phyloP scores from a whole-genome alignment of 1,284 basidiomycete species.

The Agroathelia rolfsii region DNA sequence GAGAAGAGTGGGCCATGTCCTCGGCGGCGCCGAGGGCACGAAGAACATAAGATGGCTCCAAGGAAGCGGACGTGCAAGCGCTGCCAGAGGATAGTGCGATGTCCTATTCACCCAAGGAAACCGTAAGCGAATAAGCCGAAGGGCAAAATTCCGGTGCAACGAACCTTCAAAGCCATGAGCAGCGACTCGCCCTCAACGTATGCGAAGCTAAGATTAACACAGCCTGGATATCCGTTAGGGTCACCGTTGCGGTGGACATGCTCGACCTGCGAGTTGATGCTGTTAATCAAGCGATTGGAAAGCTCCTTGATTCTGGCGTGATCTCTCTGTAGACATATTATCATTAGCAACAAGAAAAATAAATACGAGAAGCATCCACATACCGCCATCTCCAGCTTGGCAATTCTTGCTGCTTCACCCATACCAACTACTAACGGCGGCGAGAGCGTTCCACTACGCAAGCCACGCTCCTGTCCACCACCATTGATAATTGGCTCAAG shows the following conservation, averaged over 20 bases:
- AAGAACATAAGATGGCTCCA: constrained; percentile 97
- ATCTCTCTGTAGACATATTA: constrained; percentile 53
- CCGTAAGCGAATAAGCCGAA: constrained; percentile 8
- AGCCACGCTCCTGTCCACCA: constrained; percentile 94
- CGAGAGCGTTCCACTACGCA: constrained; percentile 90
- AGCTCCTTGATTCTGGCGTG: constrained; percentile 70
- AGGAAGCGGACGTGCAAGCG: constrained; percentile 95
- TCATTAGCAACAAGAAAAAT: constrained; percentile 14
- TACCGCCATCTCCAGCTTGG: constrained; percentile 86
- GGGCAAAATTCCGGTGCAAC: constrained; percentile 17
- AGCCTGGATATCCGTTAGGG: constrained; percentile 79
- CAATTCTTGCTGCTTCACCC: constrained; percentile 91
- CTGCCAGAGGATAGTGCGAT: constrained; percentile 96
- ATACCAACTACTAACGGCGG: constrained; percentile 88
- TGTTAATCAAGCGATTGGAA: constrained; percentile 74
- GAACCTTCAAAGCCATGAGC: constrained; percentile 95
- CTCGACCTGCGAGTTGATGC: constrained; percentile 78
- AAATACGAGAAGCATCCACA: constrained; percentile 29
- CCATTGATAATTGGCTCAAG: constrained; percentile 94
- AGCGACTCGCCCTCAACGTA: constrained; percentile 98
- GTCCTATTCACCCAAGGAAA: constrained; percentile 42
- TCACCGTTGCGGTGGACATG: constrained; percentile 95
- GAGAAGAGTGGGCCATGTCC: constrained; percentile 97
- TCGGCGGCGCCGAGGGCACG: constrained; percentile 94
- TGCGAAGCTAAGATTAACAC: constrained; percentile 92